phyloP scores from a whole-genome alignment of 2,329 filamentous ascomycete genomes.

The Pochonia chlamydosporia region DNA sequence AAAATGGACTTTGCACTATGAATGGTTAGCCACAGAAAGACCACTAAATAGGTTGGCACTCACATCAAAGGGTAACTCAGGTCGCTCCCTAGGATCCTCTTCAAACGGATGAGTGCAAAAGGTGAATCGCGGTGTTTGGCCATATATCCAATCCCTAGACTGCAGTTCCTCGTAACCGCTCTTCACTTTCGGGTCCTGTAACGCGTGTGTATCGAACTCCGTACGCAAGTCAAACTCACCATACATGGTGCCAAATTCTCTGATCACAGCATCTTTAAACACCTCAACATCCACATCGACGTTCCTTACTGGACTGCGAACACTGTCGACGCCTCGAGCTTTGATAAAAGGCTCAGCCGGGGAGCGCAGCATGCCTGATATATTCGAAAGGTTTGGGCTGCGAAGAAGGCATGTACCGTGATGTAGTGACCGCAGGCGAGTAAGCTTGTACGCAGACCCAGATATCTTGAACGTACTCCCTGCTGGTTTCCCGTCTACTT shows the following conservation, averaged over 20 bases:
- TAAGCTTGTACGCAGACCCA: slow-evolving; percentile 93
- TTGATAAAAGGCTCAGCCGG: slow-evolving; percentile 71
- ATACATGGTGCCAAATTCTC: slow-evolving; percentile 66
- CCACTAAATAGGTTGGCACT: slow-evolving; percentile 10
- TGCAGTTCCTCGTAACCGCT: slow-evolving; percentile 29
- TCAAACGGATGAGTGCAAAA: slow-evolving; percentile 58
- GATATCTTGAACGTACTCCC: slow-evolving; percentile 67
- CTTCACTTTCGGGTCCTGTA: slow-evolving; percentile 44
- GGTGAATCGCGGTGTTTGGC: slow-evolving; percentile 79
- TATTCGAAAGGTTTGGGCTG: slow-evolving; percentile 65
- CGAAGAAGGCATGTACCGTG: slow-evolving; percentile 85
- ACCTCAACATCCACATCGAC: slow-evolving; percentile 48
- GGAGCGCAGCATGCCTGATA: slow-evolving; percentile 69
- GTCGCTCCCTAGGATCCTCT: slow-evolving; percentile 51
- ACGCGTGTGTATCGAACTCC: slow-evolving; percentile 43
- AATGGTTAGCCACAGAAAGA: background rate
- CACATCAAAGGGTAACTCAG: slow-evolving; percentile 41
- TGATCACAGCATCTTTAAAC: slow-evolving; percentile 52
- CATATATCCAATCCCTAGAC: slow-evolving; percentile 71
- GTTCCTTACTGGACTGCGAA: slow-evolving; percentile 79
- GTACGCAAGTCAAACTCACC: slow-evolving; percentile 29
- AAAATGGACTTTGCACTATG: slow-evolving; percentile 26
- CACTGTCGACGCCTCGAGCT: slow-evolving; percentile 84
- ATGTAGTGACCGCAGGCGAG: slow-evolving; percentile 72
- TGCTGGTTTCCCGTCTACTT: slow-evolving; percentile 10